Evolutionary conservation across 257 asterid species (phyloP), one percentile per base, ranked within the genome.

Genomic region (Vinca minor): DNA sequence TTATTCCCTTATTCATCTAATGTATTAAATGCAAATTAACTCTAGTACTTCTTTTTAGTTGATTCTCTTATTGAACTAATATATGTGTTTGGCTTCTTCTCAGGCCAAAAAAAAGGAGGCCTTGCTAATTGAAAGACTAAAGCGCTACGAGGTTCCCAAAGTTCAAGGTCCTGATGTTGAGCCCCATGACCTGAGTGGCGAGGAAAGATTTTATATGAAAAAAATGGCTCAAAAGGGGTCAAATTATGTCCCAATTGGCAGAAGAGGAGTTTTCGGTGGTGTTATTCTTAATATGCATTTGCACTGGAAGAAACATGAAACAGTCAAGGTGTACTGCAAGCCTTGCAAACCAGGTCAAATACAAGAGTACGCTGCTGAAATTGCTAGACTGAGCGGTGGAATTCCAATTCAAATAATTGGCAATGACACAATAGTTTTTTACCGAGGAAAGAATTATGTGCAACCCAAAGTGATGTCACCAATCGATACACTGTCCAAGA

Each of bases 301-400:
- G 81, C 96, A 92, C 54, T 92, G 98, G 96, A 92, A 92, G 85
- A 92, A 82, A 73, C 98, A 92, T 20, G 98, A 92, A 80, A 92
- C 98, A 0, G 96, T 92, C 46, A 82, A 92, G 81, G 96, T 92
- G 72, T 77, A 79, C 62, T 89, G 95, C 89, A 92, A 91, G 60
- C 91, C 89, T 29, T 87, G 91, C 82, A 87, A 81, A 74, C 88
- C 89, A 48, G 95, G 96, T 67, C 96, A 83, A 68, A 60, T 92
- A 17, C 86, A 82, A 32, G 96, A 85, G 36, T 92, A 80, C 66
- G 89, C 91, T 5, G 29, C 70, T 71, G 96, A 92, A 68, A 84
- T 89, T 61, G 83, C 95, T 70, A 79, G 96, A 80, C 77, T 92
- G 63, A 92, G 95, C 71, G 91, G 98, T 17, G 98, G 96, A 21